phyloP scores from a whole-genome alignment of 1,284 basidiomycete genomes.

The Sphaerobolus stellatus region DNA sequence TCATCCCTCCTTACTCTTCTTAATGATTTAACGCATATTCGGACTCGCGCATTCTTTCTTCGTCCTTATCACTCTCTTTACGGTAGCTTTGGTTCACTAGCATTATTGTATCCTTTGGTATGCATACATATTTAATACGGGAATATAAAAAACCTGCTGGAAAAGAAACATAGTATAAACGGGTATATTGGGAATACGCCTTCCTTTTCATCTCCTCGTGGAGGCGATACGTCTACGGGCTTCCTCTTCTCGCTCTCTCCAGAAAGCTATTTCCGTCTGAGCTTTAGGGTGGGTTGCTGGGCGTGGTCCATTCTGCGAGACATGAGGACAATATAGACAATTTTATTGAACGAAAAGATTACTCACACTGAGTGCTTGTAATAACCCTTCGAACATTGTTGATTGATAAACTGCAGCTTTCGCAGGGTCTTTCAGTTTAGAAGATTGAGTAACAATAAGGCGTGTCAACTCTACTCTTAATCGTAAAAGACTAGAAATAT shows the following conservation, averaged over 20 bases:
- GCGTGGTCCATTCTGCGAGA: slow-evolving; percentile 35
- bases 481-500: slow-evolving; percentile 66
- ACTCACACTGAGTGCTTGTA: slow-evolving; percentile 77
- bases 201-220: slow-evolving; percentile 13
- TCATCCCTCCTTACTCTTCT: slow-evolving; percentile 10
- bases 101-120: background rate
- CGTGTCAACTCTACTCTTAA: slow-evolving; percentile 82
- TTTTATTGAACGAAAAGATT: background rate
- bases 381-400: slow-evolving; percentile 70
- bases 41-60: background rate
- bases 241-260: slow-evolving; percentile 58
- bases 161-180: background rate
- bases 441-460: slow-evolving; percentile 71
- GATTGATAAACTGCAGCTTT: slow-evolving; percentile 70
- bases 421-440: slow-evolving; percentile 61
- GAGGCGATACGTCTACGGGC: slow-evolving; percentile 44
- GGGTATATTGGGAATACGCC: background rate
- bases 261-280: slow-evolving; percentile 58
- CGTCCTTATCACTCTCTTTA: background rate
- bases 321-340: slow-evolving; percentile 8
- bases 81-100: background rate
- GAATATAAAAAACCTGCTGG: background rate
- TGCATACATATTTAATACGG: background rate
- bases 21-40: background rate
- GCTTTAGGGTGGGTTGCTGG: slow-evolving; percentile 54